Conservation (phyloP, 345 rosid genomes). For the Aquilaria sinensis region DNA sequence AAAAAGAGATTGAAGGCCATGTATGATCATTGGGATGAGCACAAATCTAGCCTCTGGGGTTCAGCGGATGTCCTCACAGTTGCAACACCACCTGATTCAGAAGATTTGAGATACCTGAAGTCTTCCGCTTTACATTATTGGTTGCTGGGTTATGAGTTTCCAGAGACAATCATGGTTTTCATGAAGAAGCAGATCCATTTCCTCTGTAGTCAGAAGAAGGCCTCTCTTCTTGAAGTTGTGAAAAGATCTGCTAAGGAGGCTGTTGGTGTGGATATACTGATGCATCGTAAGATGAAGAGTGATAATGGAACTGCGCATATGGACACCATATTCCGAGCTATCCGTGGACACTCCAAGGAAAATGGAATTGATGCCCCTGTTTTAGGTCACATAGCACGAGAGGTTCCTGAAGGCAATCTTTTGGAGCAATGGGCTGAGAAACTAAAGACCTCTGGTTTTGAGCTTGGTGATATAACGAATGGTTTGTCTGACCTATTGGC, state of each 20-base stretch:
- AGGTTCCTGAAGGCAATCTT: slow-evolving; percentile 81
- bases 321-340: slow-evolving; percentile 60
- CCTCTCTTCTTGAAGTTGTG: slow-evolving; percentile 64
- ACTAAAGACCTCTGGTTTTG: slow-evolving; percentile 44
- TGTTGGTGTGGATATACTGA: slow-evolving; percentile 51
- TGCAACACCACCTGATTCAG: slow-evolving; percentile 82
- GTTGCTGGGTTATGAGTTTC: slow-evolving; percentile 93
- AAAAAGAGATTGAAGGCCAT: slow-evolving; percentile 51
- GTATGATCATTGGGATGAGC: slow-evolving; percentile 61
- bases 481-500: slow-evolving; percentile 87
- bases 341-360: slow-evolving; percentile 36
- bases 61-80: slow-evolving; percentile 57
- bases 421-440: slow-evolving; percentile 76
- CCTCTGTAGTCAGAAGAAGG: slow-evolving; percentile 76
- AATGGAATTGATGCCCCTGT: slow-evolving; percentile 36
- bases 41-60: slow-evolving; percentile 59
- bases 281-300: slow-evolving; percentile 63
- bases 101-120: slow-evolving; percentile 76
- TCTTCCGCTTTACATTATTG: slow-evolving; percentile 87
- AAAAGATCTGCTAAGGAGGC: slow-evolving; percentile 55
- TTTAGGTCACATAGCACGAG: slow-evolving; percentile 71
- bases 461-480: slow-evolving; percentile 59
- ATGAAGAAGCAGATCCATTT: slow-evolving; percentile 67
- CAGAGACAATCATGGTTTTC: slow-evolving; percentile 90
- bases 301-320: slow-evolving; percentile 66